Evolutionary conservation across 2,329 filamentous ascomycete species (phyloP), one percentile per base, ranked within the genome.

Genomic region (Apiospora arundinis): DNA sequence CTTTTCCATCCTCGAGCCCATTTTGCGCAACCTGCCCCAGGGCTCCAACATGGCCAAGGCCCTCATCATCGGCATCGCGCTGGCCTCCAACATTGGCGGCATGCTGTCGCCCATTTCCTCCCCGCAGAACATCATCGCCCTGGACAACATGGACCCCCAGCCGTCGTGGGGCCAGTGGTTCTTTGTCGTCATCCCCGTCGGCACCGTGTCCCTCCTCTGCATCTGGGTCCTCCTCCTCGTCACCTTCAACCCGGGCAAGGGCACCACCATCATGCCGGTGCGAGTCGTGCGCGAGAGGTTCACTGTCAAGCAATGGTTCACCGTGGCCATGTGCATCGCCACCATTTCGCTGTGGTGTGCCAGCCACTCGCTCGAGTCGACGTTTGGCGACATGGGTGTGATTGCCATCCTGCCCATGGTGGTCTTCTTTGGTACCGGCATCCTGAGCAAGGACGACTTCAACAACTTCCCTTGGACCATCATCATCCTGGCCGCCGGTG

Each of bases 381-480:
- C 95, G 0, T 98, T 99, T 78, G 96, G 96, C 70, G 95, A 99
- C 80, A 99, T 99, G 96, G 96, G 96, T 69, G 95, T 99, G 69
- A 93, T 99, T 56, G 97, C 96, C 72, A 97, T 99, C 79, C 94
- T 99, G 73, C 96, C 96, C 7, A 92, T 99, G 69, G 93, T 97
- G 3, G 87, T 98, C 56, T 99, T 99, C 88, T 99, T 99, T 77
- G 96, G 96, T 70, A 95, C 95, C 1, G 96, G 96, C 14, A 95
- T 98, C 75, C 87, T 99, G 44, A 98, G 95, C 67, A 99, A 98
- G 83, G 96, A 98, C 83, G 96, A 99, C 83, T 99, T 99, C 81
- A 99, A 99, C 86, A 99, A 99, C 82, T 99, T 99, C 82, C 92
- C 98, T 49, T 99, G 96, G 96, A 99, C 97, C 25, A 99, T 99